Evolutionary conservation across 306 rosid genomes (phyloP), one percentile per base, ranked within the genome.

Genomic region (Phaseolus lunatus): DNA sequence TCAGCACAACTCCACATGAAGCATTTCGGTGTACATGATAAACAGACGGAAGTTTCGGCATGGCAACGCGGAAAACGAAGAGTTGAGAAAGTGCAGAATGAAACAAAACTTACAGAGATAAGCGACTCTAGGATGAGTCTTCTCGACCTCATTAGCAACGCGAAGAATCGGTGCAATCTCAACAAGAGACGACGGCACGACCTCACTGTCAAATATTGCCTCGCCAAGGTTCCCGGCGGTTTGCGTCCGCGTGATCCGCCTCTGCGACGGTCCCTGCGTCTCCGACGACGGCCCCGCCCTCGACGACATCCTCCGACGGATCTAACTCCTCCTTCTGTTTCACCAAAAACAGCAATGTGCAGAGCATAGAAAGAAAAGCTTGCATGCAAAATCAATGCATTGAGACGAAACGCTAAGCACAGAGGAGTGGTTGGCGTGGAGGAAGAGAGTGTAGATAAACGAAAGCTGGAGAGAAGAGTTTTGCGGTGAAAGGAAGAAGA

Each of bases 141-240:
- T 74, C 75, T 95, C 98, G 1, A 95, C 97, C 84, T 95, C 98
- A 86, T 95, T 95, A 63, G 98, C 98, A 71, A 95, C 97, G 18
- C 98, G 97, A 65, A 95, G 98, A 86, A 95, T 92, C 4, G 97
- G 97, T 2, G 98, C 98, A 29, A 95, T 92, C 80, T 95, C 93
- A 0, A 86, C 90, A 0, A 95, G 98, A 15, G 98, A 89, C 0
- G 98, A 95, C n/a, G 98, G 98, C 59, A 95, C 98, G 1, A 92
- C 90, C 85, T 92, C 98, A 73, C 98, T 92, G 67, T 95, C 96
- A 44, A 90, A 90, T 26, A 81, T 87, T 1, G 96, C 79, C 80
- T 95, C 98, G 9, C 98, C 98, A 3, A 92, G 90, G 83, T 90
- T 95, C 15, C 97, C 98, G 7, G 97, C 89, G 0, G 98, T 95